Base-by-base conservation (phyloP, 2,329 filamentous ascomycete genomes). In the Penicillium sp. region DNA sequence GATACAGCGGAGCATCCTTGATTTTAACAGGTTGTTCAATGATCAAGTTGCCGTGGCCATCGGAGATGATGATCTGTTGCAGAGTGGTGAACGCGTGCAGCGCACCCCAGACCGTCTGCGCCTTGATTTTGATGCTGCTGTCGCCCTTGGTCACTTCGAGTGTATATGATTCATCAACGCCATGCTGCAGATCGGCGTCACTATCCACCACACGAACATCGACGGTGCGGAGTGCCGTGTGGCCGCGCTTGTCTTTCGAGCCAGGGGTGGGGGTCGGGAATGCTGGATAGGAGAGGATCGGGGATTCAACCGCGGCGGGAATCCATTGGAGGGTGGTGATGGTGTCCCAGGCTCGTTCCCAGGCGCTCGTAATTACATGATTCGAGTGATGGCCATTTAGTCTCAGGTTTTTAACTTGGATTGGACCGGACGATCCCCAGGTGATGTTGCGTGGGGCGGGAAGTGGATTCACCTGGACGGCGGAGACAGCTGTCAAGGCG, bases 21-120 rank as follows among this genome's bases (percentile, higher is more conserved):
- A 81, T 76, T 16, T 65, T 66, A 34, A 81, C 78, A 4, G 78
- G 76, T 58, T 80, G 73, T 60, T 81, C 78, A 35, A 81, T 66
- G 12, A 79, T 67, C 51, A 80, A 58, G 0, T 71, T 69, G 22
- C 72, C 69, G 2, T 63, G 55, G 28, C 72, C 73, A 41, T 77
- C 70, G 2, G 69, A 73, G 58, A 80, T 79, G 57, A 80, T 63
- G 37, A 81, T 66, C 58, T 81, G 78, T 64, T 81, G 78, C 44
- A 81, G 66, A n/a, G 78, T 81, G 16, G 76, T 80, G 55, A 81
- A 76, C 9, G 78, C 78, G 58, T 80, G 77, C 10, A 81, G 70
- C 14, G 75, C 78, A 31, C 78, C 78, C 70, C 78, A 81, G 38
- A 76, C 69, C 0, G 78, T 80, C 60, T 75, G 64, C 22, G 78